Evolutionary conservation across 257 asterid genomes (phyloP), one percentile per base, ranked within the genome.

Genomic region (Capsicum chinense): DNA sequence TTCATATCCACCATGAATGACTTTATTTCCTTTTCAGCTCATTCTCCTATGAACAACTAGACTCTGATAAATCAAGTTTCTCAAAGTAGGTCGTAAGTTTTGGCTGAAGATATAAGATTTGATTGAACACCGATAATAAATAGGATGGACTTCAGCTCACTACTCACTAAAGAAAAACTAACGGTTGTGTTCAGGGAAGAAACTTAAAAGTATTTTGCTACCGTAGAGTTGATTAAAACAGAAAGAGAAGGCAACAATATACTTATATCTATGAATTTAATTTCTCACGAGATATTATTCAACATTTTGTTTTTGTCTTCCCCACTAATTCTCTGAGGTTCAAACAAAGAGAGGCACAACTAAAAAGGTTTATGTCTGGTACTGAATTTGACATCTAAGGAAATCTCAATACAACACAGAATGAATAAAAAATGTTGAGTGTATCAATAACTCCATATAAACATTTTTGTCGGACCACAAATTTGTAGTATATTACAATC

Each of bases 1-100:
- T 19, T 73, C 80, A 48, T 73, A 19, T 73, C 80, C 42, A 73
- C 42, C 39, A 48, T 19, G 59, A 48, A 73, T 19, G 59, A 73
- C 42, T 48, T 48, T 10, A 21, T 64, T 64, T n/a, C 17, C 16
- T 4, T n/a, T 73, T 47, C 80, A 47, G 47, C 35, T 73, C 9
- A n/a, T 73, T 19, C n/a, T 48, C 7, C 19, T 44, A 9, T 5
- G 59, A 73, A 19, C 42, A 47, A 14, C 59, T 48, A 0, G n/a
- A 47, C 35, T 19, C 42, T 16, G n/a, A 10, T n/a, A 73, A 73
- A 48, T 6, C 35, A 48, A 73, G 44, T 56, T 48, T 73, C 1
- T 2, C 42, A 48, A 73, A 73, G 59, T 71, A 71, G 39, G 42
- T 5, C 57, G 5, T 2, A 39, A 9, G 7, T 7, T 5, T 64